Conservation (phyloP, 1,284 basidiomycete species). For the Polyporus tsugae region DNA sequence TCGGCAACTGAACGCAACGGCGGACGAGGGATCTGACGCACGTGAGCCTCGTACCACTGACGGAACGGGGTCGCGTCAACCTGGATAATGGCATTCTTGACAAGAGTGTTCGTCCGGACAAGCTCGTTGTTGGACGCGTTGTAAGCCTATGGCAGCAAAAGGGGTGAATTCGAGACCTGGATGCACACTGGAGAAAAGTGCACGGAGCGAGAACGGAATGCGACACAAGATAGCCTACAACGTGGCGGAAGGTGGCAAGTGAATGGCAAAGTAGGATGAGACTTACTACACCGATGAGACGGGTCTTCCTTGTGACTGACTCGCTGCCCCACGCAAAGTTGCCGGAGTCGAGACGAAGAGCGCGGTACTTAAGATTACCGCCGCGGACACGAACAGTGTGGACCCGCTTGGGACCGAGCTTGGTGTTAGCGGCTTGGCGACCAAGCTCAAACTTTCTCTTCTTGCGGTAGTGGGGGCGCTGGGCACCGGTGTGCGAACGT, state of each 20-base stretch:
- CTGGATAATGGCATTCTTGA: constrained; percentile 95
- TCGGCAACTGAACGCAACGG: neutral
- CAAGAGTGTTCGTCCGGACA: constrained; percentile 97
- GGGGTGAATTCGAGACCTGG: neutral
- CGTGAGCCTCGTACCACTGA: constrained; percentile 98
- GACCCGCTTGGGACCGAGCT: constrained; percentile 92
- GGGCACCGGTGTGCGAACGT: constrained; percentile 91
- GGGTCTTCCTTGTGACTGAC: constrained; percentile 90
- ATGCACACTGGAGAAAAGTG: neutral
- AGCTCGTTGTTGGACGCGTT: constrained; percentile 99
- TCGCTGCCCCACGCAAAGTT: constrained; percentile 99
- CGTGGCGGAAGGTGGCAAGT: neutral
- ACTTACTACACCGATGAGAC: constrained; percentile 94
- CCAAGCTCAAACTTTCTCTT: constrained; percentile 99
- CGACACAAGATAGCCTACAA: neutral
- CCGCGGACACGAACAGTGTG: constrained; percentile 94
- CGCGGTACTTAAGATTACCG: constrained; percentile 93
- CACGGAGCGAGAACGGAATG: neutral
- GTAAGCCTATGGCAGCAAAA: constrained; percentile 74
- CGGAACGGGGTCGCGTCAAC: constrained; percentile 97
- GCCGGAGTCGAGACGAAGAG: constrained; percentile 91
- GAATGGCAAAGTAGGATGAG: neutral
- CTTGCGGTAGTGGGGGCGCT: constrained; percentile 96
- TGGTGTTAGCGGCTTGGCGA: constrained; percentile 95
- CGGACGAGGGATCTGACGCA: constrained; percentile 52